Conservation (phyloP, 345 rosid genomes). For the Anastatica hierochuntica region DNA sequence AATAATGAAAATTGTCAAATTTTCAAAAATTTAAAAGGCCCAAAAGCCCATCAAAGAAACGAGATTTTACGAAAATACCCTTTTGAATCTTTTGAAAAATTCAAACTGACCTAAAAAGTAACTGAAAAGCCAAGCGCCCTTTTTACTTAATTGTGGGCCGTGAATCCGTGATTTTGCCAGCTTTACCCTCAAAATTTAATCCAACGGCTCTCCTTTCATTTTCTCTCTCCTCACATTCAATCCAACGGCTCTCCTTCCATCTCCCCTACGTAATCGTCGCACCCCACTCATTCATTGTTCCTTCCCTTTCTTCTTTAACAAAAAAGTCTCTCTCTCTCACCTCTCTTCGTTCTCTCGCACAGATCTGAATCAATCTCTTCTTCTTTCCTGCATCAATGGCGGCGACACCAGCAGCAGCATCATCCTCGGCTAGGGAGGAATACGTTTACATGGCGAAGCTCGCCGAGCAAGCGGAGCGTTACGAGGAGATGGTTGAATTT, state of each 20-base stretch:
- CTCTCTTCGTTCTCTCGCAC: neutral
- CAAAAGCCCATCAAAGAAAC: neutral
- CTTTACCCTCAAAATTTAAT: neutral
- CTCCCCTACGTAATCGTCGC: constrained; percentile 45
- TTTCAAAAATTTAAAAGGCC: neutral
- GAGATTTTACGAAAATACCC: neutral
- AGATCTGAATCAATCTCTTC: constrained; percentile 5
- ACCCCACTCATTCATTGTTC: constrained; percentile 22
- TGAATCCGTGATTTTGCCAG: constrained; percentile 2
- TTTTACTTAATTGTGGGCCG: no score
- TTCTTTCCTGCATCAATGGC: constrained; percentile 29
- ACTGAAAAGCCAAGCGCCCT: constrained; percentile 15
- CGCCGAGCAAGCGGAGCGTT: constrained; percentile 92
- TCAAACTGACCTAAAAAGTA: constrained; percentile 20
- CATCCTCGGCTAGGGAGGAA: constrained; percentile 65
- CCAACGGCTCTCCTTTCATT: no score
- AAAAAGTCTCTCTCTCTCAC: neutral
- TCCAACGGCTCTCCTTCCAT: constrained; percentile 21
- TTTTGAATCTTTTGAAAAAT: neutral
- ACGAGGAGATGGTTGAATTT: constrained; percentile 92
- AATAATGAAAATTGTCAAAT: no score
- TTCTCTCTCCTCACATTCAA: neutral
- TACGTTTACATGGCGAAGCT: constrained; percentile 69
- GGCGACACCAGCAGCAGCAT: constrained; percentile 6
- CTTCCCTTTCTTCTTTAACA: no score